Conservation (phyloP, 345 rosid species). For the Eucalyptus sp. region DNA sequence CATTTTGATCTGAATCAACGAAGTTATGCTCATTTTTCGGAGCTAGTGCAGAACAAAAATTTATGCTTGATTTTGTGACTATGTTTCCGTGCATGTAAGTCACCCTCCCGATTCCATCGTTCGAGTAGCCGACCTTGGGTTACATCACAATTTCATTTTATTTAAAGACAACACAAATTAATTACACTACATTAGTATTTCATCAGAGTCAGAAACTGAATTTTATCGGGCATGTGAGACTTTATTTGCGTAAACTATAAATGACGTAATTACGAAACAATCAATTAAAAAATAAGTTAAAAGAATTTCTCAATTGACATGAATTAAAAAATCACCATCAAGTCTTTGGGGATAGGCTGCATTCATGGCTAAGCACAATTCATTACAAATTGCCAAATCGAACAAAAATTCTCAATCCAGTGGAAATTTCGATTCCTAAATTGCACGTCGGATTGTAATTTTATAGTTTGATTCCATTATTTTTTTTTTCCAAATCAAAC, state of each 20-base stretch:
- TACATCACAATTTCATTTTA: not conserved
- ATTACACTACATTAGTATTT: accelerated
- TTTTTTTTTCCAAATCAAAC: too few relatives aligned
- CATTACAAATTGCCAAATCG: not conserved
- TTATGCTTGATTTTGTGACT: too few relatives aligned
- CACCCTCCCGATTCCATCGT: too few relatives aligned
- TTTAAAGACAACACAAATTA: not conserved
- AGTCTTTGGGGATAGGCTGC: not conserved
- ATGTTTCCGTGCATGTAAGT: too few relatives aligned
- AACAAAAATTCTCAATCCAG: accelerated
- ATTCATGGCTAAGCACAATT: not conserved
- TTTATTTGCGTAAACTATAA: not conserved
- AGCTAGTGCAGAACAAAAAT: too few relatives aligned
- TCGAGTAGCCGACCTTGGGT: too few relatives aligned
- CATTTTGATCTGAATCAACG: too few relatives aligned
- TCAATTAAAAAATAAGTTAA: not conserved
- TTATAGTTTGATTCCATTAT: not conserved
- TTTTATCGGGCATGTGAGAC: not conserved
- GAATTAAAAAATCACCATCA: not conserved
- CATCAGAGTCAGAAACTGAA: not conserved
- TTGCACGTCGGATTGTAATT: not conserved
- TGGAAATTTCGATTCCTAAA: not conserved
- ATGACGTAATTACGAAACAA: not conserved
- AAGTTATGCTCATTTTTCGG: too few relatives aligned
- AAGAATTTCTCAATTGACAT: not conserved